A percentile compares a stretch with the other conserved stretches of the same genome.
Evolutionary conservation across 768 basidiomycete genomes (phyloP).

Genomic region (Fibroporia radiculosa): DNA sequence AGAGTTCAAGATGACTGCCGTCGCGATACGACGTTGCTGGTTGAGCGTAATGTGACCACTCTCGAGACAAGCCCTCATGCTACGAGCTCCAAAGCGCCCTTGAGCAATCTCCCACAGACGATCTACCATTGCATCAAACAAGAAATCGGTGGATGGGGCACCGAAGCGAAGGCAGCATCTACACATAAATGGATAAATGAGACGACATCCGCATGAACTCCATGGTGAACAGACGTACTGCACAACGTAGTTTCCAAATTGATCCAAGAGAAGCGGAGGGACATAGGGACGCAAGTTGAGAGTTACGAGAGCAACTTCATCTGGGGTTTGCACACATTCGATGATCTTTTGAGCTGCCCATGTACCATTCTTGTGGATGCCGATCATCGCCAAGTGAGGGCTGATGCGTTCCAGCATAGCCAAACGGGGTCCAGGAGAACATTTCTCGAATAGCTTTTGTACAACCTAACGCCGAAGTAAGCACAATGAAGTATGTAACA

Average conservation of each 20-base stretch:
- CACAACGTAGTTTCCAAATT: slow-evolving; percentile 90
- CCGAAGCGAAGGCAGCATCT: slow-evolving; percentile 91
- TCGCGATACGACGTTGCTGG: slow-evolving; percentile 93
- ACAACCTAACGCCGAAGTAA: slow-evolving; percentile 53
- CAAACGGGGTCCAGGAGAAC: slow-evolving; percentile 67
- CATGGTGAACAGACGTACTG: slow-evolving; percentile 72
- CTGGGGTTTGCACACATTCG: slow-evolving; percentile 82
- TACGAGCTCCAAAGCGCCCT: slow-evolving; percentile 94
- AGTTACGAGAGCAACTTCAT: slow-evolving; percentile 80
- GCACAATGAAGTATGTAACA: not conserved
- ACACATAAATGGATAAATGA: not conserved
- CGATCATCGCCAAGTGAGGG: slow-evolving; percentile 94
- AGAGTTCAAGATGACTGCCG: slow-evolving; percentile 91
- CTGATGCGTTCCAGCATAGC: slow-evolving; percentile 91
- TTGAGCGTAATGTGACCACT: slow-evolving; percentile 78
- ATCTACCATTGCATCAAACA: slow-evolving; percentile 96
- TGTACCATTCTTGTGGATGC: slow-evolving; percentile 98
- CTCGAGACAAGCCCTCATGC: slow-evolving; percentile 95
- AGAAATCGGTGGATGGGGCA: slow-evolving; percentile 84
- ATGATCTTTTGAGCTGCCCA: slow-evolving; percentile 99
- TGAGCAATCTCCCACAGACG: slow-evolving; percentile 98
- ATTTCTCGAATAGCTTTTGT: slow-evolving; percentile 93
- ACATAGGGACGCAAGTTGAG: slow-evolving; percentile 86
- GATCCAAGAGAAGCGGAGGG: slow-evolving; percentile 89
- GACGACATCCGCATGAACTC: not conserved